Percentiles rank a stretch among this genome's conserved stretches.
Evolutionary conservation across 345 rosid species (phyloP).

Genomic region (Hevea brasiliensis): DNA sequence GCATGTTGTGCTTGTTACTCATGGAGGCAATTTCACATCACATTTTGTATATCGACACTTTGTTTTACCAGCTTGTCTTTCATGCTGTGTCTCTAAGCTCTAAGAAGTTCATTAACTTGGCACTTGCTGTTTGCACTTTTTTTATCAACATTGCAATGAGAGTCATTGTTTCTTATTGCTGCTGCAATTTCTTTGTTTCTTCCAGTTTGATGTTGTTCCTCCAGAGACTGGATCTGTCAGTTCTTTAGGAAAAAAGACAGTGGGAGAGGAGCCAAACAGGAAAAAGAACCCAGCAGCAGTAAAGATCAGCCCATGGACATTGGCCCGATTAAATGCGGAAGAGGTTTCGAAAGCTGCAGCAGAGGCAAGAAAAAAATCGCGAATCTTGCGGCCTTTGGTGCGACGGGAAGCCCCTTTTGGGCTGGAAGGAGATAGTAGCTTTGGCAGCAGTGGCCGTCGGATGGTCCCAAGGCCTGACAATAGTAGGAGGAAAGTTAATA

Average conservation of each 20-base stretch:
- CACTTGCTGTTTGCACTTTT: background rate
- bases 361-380: conserved; percentile 89
- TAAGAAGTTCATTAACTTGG: background rate
- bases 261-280: conserved; percentile 60
- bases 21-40: background rate
- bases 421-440: conserved; percentile 61
- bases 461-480: conserved; percentile 70
- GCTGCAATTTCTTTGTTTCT: conserved; percentile 12
- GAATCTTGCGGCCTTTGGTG: conserved; percentile 75
- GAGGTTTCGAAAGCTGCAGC: conserved; percentile 95
- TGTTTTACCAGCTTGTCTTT: background rate
- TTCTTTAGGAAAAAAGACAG: conserved; percentile 76
- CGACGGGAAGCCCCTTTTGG: conserved; percentile 53
- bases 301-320: conserved; percentile 93
- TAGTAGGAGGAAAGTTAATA: conserved; percentile 58
- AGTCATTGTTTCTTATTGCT: conserved; percentile 11
- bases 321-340: conserved; percentile 89
- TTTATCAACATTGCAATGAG: background rate
- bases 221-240: conserved; percentile 94
- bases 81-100: background rate
- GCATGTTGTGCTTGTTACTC: background rate
- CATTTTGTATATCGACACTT: background rate
- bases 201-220: conserved; percentile 96
- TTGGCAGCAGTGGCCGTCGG: conserved; percentile 71
- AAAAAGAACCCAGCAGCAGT: conserved; percentile 71